These are phyloP conservation scores for Themeda triandra DNA, from an alignment of 176 grass and related monocot genomes.

Conservation along the genomic window DNA sequence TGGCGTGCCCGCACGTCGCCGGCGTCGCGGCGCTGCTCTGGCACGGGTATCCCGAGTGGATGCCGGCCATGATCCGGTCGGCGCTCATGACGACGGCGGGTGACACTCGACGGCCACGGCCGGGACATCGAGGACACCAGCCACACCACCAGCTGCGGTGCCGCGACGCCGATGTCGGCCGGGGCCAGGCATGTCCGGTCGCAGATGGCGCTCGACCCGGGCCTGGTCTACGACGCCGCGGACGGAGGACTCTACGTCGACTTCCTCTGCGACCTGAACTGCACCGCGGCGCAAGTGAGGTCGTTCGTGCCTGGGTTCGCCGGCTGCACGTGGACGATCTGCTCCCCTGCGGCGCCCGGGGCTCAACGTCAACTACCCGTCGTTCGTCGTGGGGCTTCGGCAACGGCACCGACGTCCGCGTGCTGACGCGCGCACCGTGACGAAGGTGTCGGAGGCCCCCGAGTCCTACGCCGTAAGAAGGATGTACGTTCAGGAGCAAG, in stretches of 20 bases:
- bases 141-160: not conserved
- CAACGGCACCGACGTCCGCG: not conserved
- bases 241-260: no score
- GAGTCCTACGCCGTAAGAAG: constrained; percentile 11
- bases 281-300: constrained; percentile 25
- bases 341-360: not conserved
- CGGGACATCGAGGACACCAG: not conserved
- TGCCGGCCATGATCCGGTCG: constrained; percentile 43
- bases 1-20: constrained; percentile 47
- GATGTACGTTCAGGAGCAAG: constrained; percentile 29
- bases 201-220: no score
- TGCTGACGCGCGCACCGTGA: not conserved
- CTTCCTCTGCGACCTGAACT: constrained; percentile 48
- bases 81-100: constrained; percentile 44
- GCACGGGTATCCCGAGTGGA: constrained; percentile 17
- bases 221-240: constrained; percentile 41
- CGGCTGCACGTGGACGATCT: constrained; percentile 12
- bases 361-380: constrained; percentile 47
- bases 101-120: constrained; percentile 23
- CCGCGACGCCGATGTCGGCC: no score
- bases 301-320: not conserved
- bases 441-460: no score
- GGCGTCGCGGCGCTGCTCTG: constrained; percentile 1
- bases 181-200: no score
- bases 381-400: constrained; percentile 40